Percentiles rank a stretch among this genome's conserved stretches.
These are phyloP conservation scores for Glebionis coronaria DNA, from an alignment of 129 eudicot species.

Conservation along the genomic window DNA sequence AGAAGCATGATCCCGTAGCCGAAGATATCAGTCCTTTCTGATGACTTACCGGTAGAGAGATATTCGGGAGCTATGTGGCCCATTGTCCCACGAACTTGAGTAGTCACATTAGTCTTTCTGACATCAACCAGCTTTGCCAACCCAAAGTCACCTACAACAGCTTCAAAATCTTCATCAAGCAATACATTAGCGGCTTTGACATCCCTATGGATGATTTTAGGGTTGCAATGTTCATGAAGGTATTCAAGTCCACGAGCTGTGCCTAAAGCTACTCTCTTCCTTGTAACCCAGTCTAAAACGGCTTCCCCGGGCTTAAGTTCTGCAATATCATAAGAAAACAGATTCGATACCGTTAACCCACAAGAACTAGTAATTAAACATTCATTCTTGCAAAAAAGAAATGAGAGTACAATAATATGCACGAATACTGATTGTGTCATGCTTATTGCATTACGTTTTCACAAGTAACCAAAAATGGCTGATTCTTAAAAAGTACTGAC, in stretches of 20 bases:
- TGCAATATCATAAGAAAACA: conserved; percentile 21
- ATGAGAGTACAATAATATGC: not conserved
- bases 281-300: conserved; percentile 79
- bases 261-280: conserved; percentile 83
- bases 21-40: conserved; percentile 92
- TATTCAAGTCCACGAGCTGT: conserved; percentile 98
- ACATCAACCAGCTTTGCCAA: conserved; percentile 92
- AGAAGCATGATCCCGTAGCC: conserved; percentile 98
- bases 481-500: too few species aligned
- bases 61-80: conserved; percentile 99
- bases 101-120: conserved; percentile 91
- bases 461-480: too few species aligned
- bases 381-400: not conserved
- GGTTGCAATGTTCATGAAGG: conserved; percentile 96
- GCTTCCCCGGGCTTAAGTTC: conserved; percentile 88
- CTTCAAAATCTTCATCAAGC: conserved; percentile 94
- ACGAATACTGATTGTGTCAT: too few species aligned
- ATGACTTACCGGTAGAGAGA: conserved; percentile 95
- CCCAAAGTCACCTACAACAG: conserved; percentile 98
- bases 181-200: conserved; percentile 97
- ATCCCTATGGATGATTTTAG: conserved; percentile 93
- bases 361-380: not conserved
- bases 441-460: too few species aligned
- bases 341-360: not conserved
- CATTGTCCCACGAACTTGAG: conserved; percentile 99